These are phyloP conservation scores for Phylloporus arenicola DNA, from an alignment of 768 basidiomycete species.

Conservation along the genomic window DNA sequence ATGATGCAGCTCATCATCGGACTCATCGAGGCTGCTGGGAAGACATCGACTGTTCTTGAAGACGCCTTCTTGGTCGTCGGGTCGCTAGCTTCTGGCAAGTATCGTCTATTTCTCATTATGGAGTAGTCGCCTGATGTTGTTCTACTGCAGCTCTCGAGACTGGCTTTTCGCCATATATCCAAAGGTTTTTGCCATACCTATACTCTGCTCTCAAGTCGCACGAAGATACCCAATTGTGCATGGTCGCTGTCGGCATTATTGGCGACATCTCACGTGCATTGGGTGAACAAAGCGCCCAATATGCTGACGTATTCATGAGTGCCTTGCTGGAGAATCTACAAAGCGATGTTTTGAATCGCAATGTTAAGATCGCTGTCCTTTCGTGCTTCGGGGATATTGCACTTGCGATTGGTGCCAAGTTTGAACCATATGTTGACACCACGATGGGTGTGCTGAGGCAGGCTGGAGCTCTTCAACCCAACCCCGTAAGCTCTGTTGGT, in stretches of 20 bases:
- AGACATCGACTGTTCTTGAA: conserved; percentile 91
- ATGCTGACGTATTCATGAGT: conserved; percentile 86
- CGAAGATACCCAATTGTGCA: conserved; percentile 94
- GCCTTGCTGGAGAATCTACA: conserved; percentile 88
- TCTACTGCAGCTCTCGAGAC: conserved; percentile 57
- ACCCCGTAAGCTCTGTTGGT: conserved; percentile 55
- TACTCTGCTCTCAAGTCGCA: conserved; percentile 85
- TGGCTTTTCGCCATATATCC: conserved; percentile 77
- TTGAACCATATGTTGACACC: conserved; percentile 85
- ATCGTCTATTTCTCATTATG: not conserved
- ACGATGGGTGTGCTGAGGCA: conserved; percentile 89
- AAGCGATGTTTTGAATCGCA: conserved; percentile 83
- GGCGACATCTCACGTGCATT: conserved; percentile 96
- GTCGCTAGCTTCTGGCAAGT: conserved; percentile 67
- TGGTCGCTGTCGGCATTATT: conserved; percentile 91
- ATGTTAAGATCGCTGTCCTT: conserved; percentile 95
- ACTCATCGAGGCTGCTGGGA: conserved; percentile 82
- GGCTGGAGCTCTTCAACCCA: conserved; percentile 82
- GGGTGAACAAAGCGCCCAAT: conserved; percentile 76
- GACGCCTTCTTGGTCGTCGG: conserved; percentile 96
- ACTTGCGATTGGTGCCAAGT: conserved; percentile 78
- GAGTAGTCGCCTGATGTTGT: not conserved
- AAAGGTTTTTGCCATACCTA: conserved; percentile 80
- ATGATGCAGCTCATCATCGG: conserved; percentile 90
- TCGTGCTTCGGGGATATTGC: conserved; percentile 97